These are phyloP conservation scores for Sporisorium scitamineum DNA, from an alignment of 1,284 basidiomycete species.

Conservation along the genomic window DNA sequence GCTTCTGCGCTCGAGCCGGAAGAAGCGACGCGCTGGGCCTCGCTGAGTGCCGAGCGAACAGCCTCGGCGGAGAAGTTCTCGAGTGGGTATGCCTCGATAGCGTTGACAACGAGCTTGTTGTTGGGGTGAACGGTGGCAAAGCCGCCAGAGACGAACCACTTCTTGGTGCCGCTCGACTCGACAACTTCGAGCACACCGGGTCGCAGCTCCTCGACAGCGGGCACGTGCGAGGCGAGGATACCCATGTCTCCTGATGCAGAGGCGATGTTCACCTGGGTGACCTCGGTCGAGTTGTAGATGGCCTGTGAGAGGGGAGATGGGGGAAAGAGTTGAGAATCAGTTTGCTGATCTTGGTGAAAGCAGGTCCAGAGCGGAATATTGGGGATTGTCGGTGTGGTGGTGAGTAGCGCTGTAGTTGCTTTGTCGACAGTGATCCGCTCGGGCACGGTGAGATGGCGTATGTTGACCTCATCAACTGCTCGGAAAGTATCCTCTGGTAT, in stretches of 20 bases:
- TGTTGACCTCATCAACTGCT: neutral
- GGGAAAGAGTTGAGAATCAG: neutral
- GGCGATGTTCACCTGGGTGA: slow-evolving; percentile 66
- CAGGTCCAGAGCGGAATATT: neutral
- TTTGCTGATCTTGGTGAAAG: neutral
- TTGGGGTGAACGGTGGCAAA: slow-evolving; percentile 98
- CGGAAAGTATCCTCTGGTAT: neutral
- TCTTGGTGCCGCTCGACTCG: slow-evolving; percentile 64
- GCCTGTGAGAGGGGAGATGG: slow-evolving; percentile 30
- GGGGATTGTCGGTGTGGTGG: neutral
- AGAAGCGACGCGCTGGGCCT: slow-evolving; percentile 84
- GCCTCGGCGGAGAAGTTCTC: slow-evolving; percentile 91
- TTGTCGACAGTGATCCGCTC: neutral
- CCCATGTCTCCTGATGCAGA: slow-evolving; percentile 67
- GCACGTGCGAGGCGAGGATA: slow-evolving; percentile 68
- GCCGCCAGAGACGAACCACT: slow-evolving; percentile 82
- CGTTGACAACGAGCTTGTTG: slow-evolving; percentile 96
- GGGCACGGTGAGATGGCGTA: neutral
- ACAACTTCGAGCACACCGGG: slow-evolving; percentile 68
- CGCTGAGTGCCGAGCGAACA: slow-evolving; percentile 86
- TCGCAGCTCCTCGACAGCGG: slow-evolving; percentile 67
- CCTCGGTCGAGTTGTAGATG: slow-evolving; percentile 60
- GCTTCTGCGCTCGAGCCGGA: slow-evolving; percentile 90
- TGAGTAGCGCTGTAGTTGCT: neutral
- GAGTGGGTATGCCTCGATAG: slow-evolving; percentile 92